phyloP scores from a whole-genome alignment of 371 early-diverging fungal species.

The Lichtheimia ornata region DNA sequence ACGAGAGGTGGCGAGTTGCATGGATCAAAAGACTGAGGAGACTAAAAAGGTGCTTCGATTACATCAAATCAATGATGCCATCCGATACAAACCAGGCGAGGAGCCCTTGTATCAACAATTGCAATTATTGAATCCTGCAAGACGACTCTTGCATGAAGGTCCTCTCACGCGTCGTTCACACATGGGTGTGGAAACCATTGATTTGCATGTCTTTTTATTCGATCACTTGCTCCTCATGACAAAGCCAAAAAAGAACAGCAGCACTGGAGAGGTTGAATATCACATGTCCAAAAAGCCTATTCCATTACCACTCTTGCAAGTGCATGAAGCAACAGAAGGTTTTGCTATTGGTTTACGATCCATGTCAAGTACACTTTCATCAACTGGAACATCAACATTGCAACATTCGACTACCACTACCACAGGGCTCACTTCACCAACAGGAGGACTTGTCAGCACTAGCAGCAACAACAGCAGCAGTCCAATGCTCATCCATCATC shows the following conservation, averaged over 20 bases:
- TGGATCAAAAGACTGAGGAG: slow-evolving; percentile 28
- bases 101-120: slow-evolving; percentile 30
- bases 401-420: slow-evolving; percentile 1
- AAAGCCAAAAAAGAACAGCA: slow-evolving; percentile 43
- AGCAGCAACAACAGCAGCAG: neutral
- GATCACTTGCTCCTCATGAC: slow-evolving; percentile 85
- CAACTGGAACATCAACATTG: neutral
- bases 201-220: slow-evolving; percentile 77
- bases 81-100: slow-evolving; percentile 15
- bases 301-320: slow-evolving; percentile 54
- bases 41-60: slow-evolving; percentile 19
- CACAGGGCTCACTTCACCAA: slow-evolving; percentile 1
- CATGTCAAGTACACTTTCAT: slow-evolving; percentile 10
- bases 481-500: slow-evolving; percentile 53
- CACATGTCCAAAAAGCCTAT: slow-evolving; percentile 63
- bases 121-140: slow-evolving; percentile 63
- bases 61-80: slow-evolving; percentile 23
- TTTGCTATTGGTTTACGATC: slow-evolving; percentile 30
- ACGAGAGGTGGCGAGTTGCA: slow-evolving; percentile 56
- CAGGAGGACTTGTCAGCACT: neutral
- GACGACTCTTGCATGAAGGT: slow-evolving; percentile 80
- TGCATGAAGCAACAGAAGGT: slow-evolving; percentile 42
- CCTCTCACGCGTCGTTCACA: slow-evolving; percentile 65
- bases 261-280: slow-evolving; percentile 43
- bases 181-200: slow-evolving; percentile 67